Evolutionary conservation across 2,329 filamentous ascomycete genomes (phyloP), one percentile per base, ranked within the genome.

Genomic region (Diaporthe nobilis): DNA sequence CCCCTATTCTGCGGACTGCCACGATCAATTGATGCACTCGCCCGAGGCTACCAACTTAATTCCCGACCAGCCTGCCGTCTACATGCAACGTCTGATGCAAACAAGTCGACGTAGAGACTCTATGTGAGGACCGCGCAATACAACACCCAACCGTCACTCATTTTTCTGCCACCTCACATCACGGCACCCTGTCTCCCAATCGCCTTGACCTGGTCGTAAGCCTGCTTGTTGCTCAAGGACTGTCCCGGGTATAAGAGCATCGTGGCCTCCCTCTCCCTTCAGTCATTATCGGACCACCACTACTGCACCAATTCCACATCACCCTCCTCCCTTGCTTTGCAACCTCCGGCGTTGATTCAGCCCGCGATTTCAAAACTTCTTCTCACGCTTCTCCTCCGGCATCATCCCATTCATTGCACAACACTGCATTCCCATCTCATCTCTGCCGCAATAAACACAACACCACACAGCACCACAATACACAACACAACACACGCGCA

Each of bases 21-120:
- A 47, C 44, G 51, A 67, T 67, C 63, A 60, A 73, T 58, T 34
- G 61, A 53, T 77, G 76, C 76, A 77, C 15, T 72, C 22, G 63
- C 68, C 76, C 76, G 76, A 60, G 61, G 70, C 34, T 74, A 72
- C 58, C 76, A 60, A 75, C 49, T 76, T 71, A 71, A 73, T 72
- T 49, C 71, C 72, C 61, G 74, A 61, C 71, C 71, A 44, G 44
- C 74, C 47, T 74, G 71, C 74, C 72, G 74, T 74, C 72, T 73
- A 70, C 76, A 71, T 77, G 76, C 76, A 73, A 75, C 73, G 60
- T 76, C 55, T 73, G 37, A 58, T 37, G 53, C 72, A 70, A 76
- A 77, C 75, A 71, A 71, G 57, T 25, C 49, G 71, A 58, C 28
- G 63, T 22, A 60, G 51, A 57, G 51, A 55, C 34, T 71, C 70